These are phyloP conservation scores for Xanthoconium stramineum DNA, from an alignment of 768 basidiomycete genomes.

Conservation along the genomic window DNA sequence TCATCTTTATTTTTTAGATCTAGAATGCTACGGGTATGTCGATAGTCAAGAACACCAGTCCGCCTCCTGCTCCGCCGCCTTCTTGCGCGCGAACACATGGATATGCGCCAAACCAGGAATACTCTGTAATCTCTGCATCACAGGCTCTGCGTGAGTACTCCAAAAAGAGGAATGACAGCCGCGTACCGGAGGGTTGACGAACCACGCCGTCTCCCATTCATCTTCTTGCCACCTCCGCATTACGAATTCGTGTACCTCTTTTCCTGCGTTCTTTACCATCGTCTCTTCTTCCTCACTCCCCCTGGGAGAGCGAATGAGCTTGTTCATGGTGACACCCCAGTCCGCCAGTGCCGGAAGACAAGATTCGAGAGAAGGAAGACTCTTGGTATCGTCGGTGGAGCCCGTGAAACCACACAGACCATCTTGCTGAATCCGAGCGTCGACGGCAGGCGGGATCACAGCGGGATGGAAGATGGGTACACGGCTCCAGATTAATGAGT, in stretches of 20 bases:
- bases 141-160: neutral
- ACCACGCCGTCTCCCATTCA: slow-evolving; percentile 92
- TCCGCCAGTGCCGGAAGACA: slow-evolving; percentile 64
- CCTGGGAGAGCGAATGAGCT: slow-evolving; percentile 49
- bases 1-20: slow-evolving; percentile 5
- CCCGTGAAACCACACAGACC: slow-evolving; percentile 86
- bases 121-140: slow-evolving; percentile 69
- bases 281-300: slow-evolving; percentile 53
- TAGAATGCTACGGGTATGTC: neutral
- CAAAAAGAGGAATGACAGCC: neutral
- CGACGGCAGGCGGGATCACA: slow-evolving; percentile 49
- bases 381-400: slow-evolving; percentile 47
- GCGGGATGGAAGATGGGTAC: slow-evolving; percentile 66
- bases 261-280: slow-evolving; percentile 48
- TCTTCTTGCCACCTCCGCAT: slow-evolving; percentile 61
- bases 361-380: slow-evolving; percentile 53
- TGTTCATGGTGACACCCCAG: slow-evolving; percentile 67
- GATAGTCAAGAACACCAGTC: slow-evolving; percentile 13
- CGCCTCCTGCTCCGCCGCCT: slow-evolving; percentile 28
- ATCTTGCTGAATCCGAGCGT: slow-evolving; percentile 62
- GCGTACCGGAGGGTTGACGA: slow-evolving; percentile 78
- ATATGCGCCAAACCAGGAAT: slow-evolving; percentile 78
- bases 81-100: slow-evolving; percentile 79
- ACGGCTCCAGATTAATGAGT: slow-evolving; percentile 74
- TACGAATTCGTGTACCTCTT: slow-evolving; percentile 63